A percentile compares a stretch with the other conserved stretches of the same genome.
These are phyloP conservation scores for Syncephalastrum racemosum DNA, from an alignment of 371 early-diverging fungal species.

Conservation along the genomic window DNA sequence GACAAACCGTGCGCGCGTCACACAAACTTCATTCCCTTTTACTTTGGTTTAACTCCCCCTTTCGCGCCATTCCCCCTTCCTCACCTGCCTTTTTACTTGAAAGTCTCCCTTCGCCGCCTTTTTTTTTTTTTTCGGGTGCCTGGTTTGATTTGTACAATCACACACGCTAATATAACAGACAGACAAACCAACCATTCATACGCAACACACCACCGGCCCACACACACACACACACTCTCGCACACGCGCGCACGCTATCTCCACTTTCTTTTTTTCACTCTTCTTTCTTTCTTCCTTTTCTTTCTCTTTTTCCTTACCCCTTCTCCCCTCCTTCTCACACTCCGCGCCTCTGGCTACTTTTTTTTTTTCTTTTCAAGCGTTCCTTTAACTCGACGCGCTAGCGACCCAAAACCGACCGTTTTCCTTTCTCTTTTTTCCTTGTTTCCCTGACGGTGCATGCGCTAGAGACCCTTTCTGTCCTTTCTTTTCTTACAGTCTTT, in stretches of 20 bases:
- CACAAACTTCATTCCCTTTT: not conserved
- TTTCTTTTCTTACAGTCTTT: constrained; percentile 5
- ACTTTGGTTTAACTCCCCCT: constrained; percentile 5
- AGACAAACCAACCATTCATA: no score
- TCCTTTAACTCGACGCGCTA: not conserved
- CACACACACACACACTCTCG: no score
- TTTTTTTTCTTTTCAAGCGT: not conserved
- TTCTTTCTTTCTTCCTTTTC: constrained; percentile 1
- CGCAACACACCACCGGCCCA: no score
- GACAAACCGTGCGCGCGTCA: no score
- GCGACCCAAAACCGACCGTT: no score
- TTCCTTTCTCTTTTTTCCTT: constrained; percentile 6
- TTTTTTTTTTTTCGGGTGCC: not conserved
- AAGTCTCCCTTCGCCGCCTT: not conserved
- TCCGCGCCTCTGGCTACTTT: constrained; percentile 4
- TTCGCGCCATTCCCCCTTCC: constrained; percentile 16
- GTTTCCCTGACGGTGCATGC: constrained; percentile 6
- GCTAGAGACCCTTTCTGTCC: constrained; percentile 1
- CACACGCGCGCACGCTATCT: no score
- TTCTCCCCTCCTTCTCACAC: constrained; percentile 1
- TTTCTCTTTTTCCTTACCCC: constrained; percentile 5
- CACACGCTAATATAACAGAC: no score
- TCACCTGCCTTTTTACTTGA: constrained; percentile 5
- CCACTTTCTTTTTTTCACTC: not conserved
- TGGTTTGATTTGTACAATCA: no score